Percentiles rank a stretch among this genome's conserved stretches.
Conservation (phyloP, 495 filamentous ascomycete genomes). For the Aspergillus mulundensis region DNA sequence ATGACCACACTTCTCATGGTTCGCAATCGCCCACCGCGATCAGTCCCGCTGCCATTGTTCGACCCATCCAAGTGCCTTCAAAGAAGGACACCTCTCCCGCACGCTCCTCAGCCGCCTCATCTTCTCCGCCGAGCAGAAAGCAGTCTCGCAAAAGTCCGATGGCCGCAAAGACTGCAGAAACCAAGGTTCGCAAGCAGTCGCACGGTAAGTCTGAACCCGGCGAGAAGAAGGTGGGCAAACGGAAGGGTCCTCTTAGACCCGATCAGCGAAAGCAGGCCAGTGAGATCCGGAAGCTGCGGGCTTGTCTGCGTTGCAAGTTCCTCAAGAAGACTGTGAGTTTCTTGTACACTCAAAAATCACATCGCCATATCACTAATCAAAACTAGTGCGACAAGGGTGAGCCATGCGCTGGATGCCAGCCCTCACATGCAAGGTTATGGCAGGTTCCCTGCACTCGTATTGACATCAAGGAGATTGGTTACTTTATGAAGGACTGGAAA, state of each 20-base stretch:
- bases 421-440: constrained; percentile 88
- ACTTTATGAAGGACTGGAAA: constrained; percentile 98
- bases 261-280: constrained; percentile 92
- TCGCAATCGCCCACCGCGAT: constrained; percentile 52
- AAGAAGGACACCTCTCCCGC: constrained; percentile 61
- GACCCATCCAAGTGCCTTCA: constrained; percentile 59
- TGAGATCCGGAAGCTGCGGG: constrained; percentile 87
- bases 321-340: constrained; percentile 77
- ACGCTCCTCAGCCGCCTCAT: constrained; percentile 57
- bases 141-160: constrained; percentile 68
- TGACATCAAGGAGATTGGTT: constrained; percentile 93
- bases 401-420: constrained; percentile 87
- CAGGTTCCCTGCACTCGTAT: constrained; percentile 94
- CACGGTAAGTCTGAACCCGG: constrained; percentile 72
- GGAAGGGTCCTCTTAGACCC: constrained; percentile 82
- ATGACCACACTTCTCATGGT: constrained; percentile 38
- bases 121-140: constrained; percentile 64
- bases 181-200: constrained; percentile 69
- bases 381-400: constrained; percentile 84
- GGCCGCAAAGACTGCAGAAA: constrained; percentile 72
- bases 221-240: constrained; percentile 85
- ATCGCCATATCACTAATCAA: background rate
- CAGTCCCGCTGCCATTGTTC: constrained; percentile 65
- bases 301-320: constrained; percentile 94
- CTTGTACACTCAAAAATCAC: background rate